These are phyloP conservation scores for Hypoxylon crocopeplum DNA, from an alignment of 495 filamentous ascomycete species.

Conservation along the genomic window DNA sequence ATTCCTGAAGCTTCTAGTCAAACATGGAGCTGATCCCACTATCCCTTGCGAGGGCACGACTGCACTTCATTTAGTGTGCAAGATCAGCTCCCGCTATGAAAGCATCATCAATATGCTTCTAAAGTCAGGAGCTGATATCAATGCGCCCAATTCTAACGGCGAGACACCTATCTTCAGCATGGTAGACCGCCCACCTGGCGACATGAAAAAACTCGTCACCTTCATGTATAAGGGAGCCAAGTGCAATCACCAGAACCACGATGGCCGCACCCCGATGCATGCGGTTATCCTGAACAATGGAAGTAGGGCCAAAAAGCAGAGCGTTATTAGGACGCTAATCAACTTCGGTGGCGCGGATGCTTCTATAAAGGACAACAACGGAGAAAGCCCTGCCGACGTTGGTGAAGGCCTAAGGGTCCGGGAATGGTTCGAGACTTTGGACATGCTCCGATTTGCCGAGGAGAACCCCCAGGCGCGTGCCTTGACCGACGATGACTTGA, in stretches of 20 bases:
- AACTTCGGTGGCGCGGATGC: no score
- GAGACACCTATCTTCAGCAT: constrained; percentile 4
- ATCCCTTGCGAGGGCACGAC: neutral
- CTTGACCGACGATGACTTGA: no score
- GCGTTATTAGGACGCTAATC: no score
- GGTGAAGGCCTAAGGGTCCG: no score
- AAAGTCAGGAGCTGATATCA: neutral
- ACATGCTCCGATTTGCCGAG: no score
- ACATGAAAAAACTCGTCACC: neutral
- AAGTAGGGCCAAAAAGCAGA: no score
- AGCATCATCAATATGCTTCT: neutral
- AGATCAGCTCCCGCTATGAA: neutral
- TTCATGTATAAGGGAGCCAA: constrained; percentile 10
- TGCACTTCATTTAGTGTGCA: constrained; percentile 11
- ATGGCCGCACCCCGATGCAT: constrained; percentile 1
- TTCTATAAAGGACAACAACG: no score
- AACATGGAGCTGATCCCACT: neutral
- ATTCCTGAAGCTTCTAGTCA: neutral
- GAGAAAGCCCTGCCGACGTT: no score
- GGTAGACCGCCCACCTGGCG: neutral
- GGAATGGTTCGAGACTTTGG: no score
- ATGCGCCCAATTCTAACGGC: neutral
- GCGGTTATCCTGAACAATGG: no score
- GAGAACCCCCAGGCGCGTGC: no score
- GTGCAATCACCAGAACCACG: constrained; percentile 4